A percentile compares a stretch with the other conserved stretches of the same genome.
phyloP scores from a whole-genome alignment of 2,329 filamentous ascomycete species.

The Neurospora sp. region DNA sequence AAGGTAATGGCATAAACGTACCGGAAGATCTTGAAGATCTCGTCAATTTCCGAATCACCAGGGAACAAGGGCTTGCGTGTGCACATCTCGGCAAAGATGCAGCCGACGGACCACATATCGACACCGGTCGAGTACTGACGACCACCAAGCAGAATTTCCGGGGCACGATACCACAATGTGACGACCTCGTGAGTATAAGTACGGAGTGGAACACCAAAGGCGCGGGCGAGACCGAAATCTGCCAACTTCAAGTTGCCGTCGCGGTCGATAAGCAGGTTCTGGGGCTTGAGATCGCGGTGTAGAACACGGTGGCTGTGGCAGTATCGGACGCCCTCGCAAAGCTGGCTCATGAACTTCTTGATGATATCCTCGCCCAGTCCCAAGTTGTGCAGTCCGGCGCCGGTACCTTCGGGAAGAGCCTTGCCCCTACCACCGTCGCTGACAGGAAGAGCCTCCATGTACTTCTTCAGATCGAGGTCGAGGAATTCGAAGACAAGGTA shows the following conservation, averaged over 20 bases:
- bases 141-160: slow-evolving; percentile 77
- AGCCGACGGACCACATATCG: slow-evolving; percentile 86
- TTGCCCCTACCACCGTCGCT: slow-evolving; percentile 73
- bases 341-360: slow-evolving; percentile 84
- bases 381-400: slow-evolving; percentile 50
- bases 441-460: slow-evolving; percentile 81
- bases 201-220: slow-evolving; percentile 77
- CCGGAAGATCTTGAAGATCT: slow-evolving; percentile 93
- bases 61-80: slow-evolving; percentile 83
- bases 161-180: slow-evolving; percentile 79
- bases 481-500: slow-evolving; percentile 86
- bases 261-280: slow-evolving; percentile 73
- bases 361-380: slow-evolving; percentile 72
- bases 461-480: slow-evolving; percentile 83
- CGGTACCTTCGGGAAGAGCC: slow-evolving; percentile 65
- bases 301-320: slow-evolving; percentile 78
- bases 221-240: slow-evolving; percentile 78
- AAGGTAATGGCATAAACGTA: slow-evolving; percentile 26
- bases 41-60: slow-evolving; percentile 83
- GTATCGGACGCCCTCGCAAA: slow-evolving; percentile 71
- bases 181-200: slow-evolving; percentile 91
- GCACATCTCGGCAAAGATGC: slow-evolving; percentile 90
- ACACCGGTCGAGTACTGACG: slow-evolving; percentile 88
- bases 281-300: slow-evolving; percentile 77
- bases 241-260: slow-evolving; percentile 82